A percentile compares a stretch with the other conserved stretches of the same genome.
Evolutionary conservation across 2,329 filamentous ascomycete genomes (phyloP).

Genomic region (Phaeosphaeriaceae sp.): DNA sequence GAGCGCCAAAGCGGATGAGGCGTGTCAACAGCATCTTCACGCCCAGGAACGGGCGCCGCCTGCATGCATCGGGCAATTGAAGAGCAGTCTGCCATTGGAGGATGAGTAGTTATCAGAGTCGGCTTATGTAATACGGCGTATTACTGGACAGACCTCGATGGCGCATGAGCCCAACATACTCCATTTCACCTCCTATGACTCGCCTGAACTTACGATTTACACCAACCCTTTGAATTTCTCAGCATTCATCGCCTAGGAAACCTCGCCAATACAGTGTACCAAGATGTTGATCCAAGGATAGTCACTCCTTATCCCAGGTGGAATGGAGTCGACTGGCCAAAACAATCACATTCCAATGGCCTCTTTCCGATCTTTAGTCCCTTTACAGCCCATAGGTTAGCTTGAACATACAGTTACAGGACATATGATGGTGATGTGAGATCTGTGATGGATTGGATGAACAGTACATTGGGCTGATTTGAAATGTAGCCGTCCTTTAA

Average conservation of each 20-base stretch:
- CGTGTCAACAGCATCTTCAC: not conserved
- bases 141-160: too few species aligned
- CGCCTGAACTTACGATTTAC: not conserved
- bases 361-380: not conserved
- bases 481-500: too few species aligned
- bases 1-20: slow-evolving; percentile 2
- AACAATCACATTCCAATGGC: slow-evolving; percentile 2
- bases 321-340: slow-evolving; percentile 1
- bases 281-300: not conserved
- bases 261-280: slow-evolving; percentile 1
- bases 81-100: not conserved
- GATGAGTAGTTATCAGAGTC: not conserved
- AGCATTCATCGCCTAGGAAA: slow-evolving; percentile 17
- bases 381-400: too few species aligned
- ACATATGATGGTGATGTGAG: too few species aligned
- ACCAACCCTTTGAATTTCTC: not conserved
- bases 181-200: too few species aligned
- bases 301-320: not conserved
- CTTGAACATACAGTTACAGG: too few species aligned
- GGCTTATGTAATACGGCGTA: too few species aligned
- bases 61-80: not conserved
- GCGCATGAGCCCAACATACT: too few species aligned
- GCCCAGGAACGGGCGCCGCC: not conserved
- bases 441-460: too few species aligned
- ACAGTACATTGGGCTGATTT: too few species aligned